These are phyloP conservation scores for Conticribra guillardii DNA, from an alignment of 108 stramenopile species.

Conservation along the genomic window DNA sequence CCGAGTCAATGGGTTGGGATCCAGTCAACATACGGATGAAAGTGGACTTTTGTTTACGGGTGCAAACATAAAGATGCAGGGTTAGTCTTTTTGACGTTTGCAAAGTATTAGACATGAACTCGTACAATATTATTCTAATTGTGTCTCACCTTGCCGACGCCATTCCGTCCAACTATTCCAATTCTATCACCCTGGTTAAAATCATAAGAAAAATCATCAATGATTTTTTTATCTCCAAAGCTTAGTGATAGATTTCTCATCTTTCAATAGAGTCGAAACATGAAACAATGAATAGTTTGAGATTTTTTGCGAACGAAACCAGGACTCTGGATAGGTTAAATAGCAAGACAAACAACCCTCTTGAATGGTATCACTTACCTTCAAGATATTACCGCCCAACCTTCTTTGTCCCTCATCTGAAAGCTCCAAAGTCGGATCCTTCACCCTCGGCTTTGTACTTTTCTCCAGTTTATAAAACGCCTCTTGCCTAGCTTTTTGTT, in stretches of 20 bases:
- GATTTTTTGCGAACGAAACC: no score
- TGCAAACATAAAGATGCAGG: not conserved
- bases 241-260: slow-evolving; percentile 66
- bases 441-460: slow-evolving; percentile 74
- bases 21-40: slow-evolving; percentile 75
- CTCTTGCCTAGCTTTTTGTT: slow-evolving; percentile 56
- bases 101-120: not conserved
- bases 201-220: slow-evolving; percentile 83
- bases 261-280: slow-evolving; percentile 8
- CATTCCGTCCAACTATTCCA: slow-evolving; percentile 85
- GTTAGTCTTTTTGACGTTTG: not conserved
- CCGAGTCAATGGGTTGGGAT: slow-evolving; percentile 56
- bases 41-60: slow-evolving; percentile 51
- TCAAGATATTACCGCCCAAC: slow-evolving; percentile 70
- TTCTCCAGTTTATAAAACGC: slow-evolving; percentile 85
- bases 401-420: slow-evolving; percentile 48
- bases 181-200: slow-evolving; percentile 82
- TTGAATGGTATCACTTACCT: slow-evolving; percentile 16
- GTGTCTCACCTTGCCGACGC: slow-evolving; percentile 62
- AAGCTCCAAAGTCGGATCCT: slow-evolving; percentile 64
- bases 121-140: no score
- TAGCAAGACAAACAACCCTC: not conserved
- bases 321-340: not conserved
- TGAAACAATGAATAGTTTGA: no score
- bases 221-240: slow-evolving; percentile 71